phyloP scores from a whole-genome alignment of 2,329 filamentous ascomycete genomes.

The Penicillium sp. region DNA sequence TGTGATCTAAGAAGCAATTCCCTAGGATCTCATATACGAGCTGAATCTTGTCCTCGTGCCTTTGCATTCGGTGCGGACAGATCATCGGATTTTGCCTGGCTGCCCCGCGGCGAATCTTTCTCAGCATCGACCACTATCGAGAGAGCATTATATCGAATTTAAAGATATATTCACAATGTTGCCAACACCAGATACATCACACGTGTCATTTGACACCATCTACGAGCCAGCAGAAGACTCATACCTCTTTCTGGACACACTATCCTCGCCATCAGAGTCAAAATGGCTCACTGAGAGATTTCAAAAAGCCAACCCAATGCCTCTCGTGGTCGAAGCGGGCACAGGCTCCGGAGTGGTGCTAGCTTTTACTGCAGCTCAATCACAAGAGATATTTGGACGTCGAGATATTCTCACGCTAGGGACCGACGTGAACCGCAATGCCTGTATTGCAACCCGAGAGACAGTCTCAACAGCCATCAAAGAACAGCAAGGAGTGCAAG shows the following conservation, averaged over 20 bases:
- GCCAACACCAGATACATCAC: slow-evolving; percentile 87
- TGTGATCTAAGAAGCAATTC: neutral
- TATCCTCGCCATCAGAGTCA: slow-evolving; percentile 69
- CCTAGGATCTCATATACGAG: neutral
- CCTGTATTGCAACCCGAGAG: slow-evolving; percentile 69
- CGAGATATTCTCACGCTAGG: slow-evolving; percentile 68
- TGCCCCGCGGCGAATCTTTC: neutral
- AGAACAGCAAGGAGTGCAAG: slow-evolving; percentile 24
- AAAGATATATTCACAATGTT: slow-evolving; percentile 61
- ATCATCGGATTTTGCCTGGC: neutral
- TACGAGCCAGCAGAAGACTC: slow-evolving; percentile 98
- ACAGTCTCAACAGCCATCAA: slow-evolving; percentile 60
- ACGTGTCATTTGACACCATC: slow-evolving; percentile 82
- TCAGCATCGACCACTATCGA: neutral
- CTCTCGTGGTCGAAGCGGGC: slow-evolving; percentile 79
- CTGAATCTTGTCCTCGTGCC: neutral
- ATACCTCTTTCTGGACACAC: slow-evolving; percentile 86
- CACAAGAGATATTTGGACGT: slow-evolving; percentile 69
- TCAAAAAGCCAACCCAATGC: slow-evolving; percentile 31
- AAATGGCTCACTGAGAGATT: slow-evolving; percentile 68
- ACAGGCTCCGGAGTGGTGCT: slow-evolving; percentile 93
- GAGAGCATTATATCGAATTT: neutral
- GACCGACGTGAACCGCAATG: slow-evolving; percentile 81
- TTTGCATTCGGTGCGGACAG: neutral
- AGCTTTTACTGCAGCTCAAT: slow-evolving; percentile 78